These are phyloP conservation scores for Paxillus ammoniavirescens DNA, from an alignment of 768 basidiomycete genomes.

Conservation along the genomic window DNA sequence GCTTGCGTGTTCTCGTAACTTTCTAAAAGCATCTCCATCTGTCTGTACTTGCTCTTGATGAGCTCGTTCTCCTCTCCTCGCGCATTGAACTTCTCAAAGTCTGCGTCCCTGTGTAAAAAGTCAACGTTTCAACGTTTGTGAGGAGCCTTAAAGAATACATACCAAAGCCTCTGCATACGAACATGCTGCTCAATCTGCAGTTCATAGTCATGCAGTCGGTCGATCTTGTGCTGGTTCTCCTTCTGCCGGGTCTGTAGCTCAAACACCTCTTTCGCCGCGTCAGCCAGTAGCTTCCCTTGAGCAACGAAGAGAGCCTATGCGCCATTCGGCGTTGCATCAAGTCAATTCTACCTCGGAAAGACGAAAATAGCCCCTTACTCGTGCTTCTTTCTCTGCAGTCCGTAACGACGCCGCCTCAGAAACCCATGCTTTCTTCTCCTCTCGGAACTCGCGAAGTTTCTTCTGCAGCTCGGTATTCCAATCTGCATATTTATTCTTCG, in stretches of 20 bases:
- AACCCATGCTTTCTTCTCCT: constrained; percentile 78
- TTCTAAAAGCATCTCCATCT: constrained; percentile 64
- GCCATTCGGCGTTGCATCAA: background rate
- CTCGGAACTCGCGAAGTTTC: constrained; percentile 69
- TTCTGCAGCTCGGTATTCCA: constrained; percentile 84
- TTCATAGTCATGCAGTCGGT: constrained; percentile 81
- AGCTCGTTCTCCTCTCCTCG: constrained; percentile 56
- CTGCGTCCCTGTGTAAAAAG: constrained; percentile 61
- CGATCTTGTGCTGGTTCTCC: constrained; percentile 79
- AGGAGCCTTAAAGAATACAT: constrained; percentile 20
- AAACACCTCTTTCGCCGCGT: constrained; percentile 69
- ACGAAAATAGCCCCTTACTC: constrained; percentile 37
- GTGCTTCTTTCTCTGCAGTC: constrained; percentile 66
- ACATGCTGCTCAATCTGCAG: constrained; percentile 80
- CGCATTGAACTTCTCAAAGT: constrained; percentile 68
- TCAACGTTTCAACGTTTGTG: constrained; percentile 7
- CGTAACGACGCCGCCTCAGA: constrained; percentile 67
- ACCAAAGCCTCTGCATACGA: constrained; percentile 79
- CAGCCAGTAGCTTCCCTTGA: constrained; percentile 65
- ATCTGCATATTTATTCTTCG: constrained; percentile 77
- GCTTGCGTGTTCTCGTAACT: constrained; percentile 53
- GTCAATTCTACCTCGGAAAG: background rate
- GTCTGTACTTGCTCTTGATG: constrained; percentile 57
- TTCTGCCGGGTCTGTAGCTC: constrained; percentile 72
- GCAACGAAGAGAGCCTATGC: constrained; percentile 62